Evolutionary conservation across 2,329 filamentous ascomycete species (phyloP), one percentile per base, ranked within the genome.

Genomic region (Blumeriella jaapii): DNA sequence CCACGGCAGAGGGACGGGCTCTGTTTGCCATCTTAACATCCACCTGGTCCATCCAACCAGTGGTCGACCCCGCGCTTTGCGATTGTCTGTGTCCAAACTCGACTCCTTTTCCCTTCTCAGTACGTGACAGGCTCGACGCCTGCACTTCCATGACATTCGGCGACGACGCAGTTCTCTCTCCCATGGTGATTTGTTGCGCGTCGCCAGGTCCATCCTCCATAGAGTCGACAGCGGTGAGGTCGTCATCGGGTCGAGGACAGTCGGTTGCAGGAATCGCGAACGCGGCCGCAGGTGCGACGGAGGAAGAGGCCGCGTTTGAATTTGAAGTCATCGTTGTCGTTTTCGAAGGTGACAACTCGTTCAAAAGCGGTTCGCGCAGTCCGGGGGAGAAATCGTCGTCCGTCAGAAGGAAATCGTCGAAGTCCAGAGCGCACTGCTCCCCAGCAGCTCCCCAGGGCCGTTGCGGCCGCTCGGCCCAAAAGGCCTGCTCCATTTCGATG

Each of bases 241-340:
- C n/a, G 26, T 34, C 12, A 30, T 11, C 12, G 31, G 34, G 9
- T 38, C 35, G 23, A 34, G 13, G 19, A 34, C 14, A 31, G 14
- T 25, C 14, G n/a, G 19, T 16, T 31, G 36, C 6, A 24, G 29
- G 31, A n/a, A 34, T 18, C 18, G 29, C 19, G 29, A 34, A 9
- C 6, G 16, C 24, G 11, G 14, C 8, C 9, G 9, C n/a, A 22
- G 16, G 5, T 16, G 13, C 30, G 8, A 16, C 20, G 5, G 5
- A 13, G 7, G 28, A 8, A 18, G 32, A 25, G 18, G 26, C 34
- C 46, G 43, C 50, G 48, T 50, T 29, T 53, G 54, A 56, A 49
- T 50, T 29, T 53, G 54, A 56, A 49, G 53, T 56, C 54, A 56
- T 56, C 53, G 47, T 50, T 55, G 53, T 48, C 49, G 39, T 47